Evolutionary conservation across 1,284 basidiomycete species (phyloP).

Genomic region (Boletus sp.): DNA sequence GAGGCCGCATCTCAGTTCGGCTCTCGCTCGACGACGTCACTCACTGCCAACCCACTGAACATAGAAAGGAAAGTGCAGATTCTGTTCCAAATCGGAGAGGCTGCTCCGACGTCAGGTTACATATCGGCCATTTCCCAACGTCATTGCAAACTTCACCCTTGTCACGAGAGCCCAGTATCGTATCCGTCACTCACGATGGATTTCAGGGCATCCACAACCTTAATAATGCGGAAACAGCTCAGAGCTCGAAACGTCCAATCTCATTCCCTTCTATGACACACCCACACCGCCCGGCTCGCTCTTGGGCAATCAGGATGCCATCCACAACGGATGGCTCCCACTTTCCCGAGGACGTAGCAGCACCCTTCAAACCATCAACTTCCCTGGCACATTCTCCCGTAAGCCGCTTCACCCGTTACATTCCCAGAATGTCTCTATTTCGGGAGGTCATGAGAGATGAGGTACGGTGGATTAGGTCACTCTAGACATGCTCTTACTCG

Average conservation of each 20-base stretch:
- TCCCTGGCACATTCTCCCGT: conserved; percentile 39
- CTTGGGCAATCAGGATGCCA: conserved; percentile 23
- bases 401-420: conserved; percentile 45
- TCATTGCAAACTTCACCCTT: neutral
- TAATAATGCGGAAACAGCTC: conserved; percentile 3
- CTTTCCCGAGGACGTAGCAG: conserved; percentile 1
- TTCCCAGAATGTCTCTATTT: conserved; percentile 53
- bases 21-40: conserved; percentile 43
- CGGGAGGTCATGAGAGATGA: conserved; percentile 58
- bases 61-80: conserved; percentile 28
- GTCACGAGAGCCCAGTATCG: conserved; percentile 7
- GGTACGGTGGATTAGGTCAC: conserved; percentile 32
- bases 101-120: conserved; percentile 52
- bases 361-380: conserved; percentile 28
- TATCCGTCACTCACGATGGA: conserved; percentile 6
- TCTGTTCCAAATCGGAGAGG: conserved; percentile 33
- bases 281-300: conserved; percentile 4
- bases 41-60: conserved; percentile 22
- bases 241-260: neutral
- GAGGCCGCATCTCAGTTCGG: conserved; percentile 53
- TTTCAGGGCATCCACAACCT: neutral
- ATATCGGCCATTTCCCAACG: neutral
- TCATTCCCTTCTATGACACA: conserved; percentile 7
- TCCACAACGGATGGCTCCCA: conserved; percentile 14
- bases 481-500: conserved; percentile 11